Evolutionary conservation across 805 yeast species (phyloP), one percentile per base, ranked within the genome.

Genomic region (Maudiozyma turicensis): DNA sequence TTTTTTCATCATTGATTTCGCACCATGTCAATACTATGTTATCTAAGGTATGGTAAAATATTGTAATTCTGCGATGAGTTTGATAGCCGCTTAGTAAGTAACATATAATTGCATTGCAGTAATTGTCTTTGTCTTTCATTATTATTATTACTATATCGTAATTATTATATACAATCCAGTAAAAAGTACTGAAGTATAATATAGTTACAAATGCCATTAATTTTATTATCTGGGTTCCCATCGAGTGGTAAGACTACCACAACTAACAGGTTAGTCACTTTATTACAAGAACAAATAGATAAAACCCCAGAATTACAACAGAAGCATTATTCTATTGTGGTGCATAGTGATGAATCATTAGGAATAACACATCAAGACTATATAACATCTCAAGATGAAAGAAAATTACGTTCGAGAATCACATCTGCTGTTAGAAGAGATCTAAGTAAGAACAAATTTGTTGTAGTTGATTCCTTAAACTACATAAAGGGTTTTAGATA

Each of bases 401-500:
- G 91, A 58, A 74, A 84, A 29, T 81, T 87, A 0, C 74, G 98
- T 46, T 95, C 95, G 0, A 75, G 78, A 30, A 95, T 90, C 58
- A 82, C 90, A 69, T 79, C 95, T 0, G 96, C 95, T 0, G 93
- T 91, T 14, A 87, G 88, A 59, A 74, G 97, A 54, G 87, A 84
- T 54, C 66, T 93, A 3, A 73, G 85, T 1, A 74, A 82, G 39
- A 71, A 75, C 32, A 81, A 78, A 20, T 74, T 93, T 31, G 97
- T 93, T 1, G 80, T 93, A 14, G 72, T 93, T 47, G 99, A 93
- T 64, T 78, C 93, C 1, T 72, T 89, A 58, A 81, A 86, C 40
- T 93, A 93, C 63, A 93, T 93, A 58, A 93, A 93, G 62, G 99
- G 99, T 0, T 89, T 90, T 64, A 72, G 99, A 52, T 93, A 93